A percentile compares a stretch with the other conserved stretches of the same genome.
Evolutionary conservation across 352 stramenopile species (phyloP).

Genomic region (Phytopythium mirpurense): DNA sequence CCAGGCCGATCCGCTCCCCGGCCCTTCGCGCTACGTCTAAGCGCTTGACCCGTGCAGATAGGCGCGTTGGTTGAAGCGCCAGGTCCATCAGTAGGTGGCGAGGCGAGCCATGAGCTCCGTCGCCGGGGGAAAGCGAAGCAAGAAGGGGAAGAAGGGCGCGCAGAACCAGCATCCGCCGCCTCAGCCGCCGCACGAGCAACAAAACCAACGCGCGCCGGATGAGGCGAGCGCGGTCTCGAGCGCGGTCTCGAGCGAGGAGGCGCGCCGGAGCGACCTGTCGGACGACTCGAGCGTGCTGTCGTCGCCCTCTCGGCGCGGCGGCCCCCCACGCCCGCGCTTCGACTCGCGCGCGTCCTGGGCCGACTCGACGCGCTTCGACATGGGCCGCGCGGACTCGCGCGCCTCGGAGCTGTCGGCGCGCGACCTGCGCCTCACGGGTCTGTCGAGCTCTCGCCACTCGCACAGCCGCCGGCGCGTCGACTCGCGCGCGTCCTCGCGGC

Average conservation of each 20-base stretch:
- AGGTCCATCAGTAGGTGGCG: too few relatives aligned
- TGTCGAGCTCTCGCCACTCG: slow-evolving; percentile 24
- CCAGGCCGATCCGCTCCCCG: too few relatives aligned
- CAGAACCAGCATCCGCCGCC: slow-evolving; percentile 1
- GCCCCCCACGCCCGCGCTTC: slow-evolving; percentile 54
- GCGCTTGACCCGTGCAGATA: background rate
- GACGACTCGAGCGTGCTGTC: slow-evolving; percentile 53
- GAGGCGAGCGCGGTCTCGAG: slow-evolving; percentile 3
- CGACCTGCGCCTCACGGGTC: slow-evolving; percentile 56
- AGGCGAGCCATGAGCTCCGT: slow-evolving; percentile 4
- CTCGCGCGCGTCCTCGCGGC: slow-evolving; percentile 51
- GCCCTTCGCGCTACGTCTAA: too few relatives aligned
- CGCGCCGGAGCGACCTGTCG: slow-evolving; percentile 29
- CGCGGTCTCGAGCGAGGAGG: slow-evolving; percentile 3
- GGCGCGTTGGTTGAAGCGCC: background rate
- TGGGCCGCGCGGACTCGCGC: slow-evolving; percentile 73
- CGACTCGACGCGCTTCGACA: slow-evolving; percentile 84
- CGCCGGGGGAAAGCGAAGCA: background rate
- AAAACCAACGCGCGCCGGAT: background rate
- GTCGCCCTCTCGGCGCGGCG: slow-evolving; percentile 37
- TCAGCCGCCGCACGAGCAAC: slow-evolving; percentile 3
- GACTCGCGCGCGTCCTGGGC: slow-evolving; percentile 82
- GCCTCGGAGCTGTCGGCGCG: slow-evolving; percentile 67
- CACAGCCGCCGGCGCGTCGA: slow-evolving; percentile 54
- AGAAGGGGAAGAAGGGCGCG: slow-evolving; percentile 3